Percentiles rank a stretch among this genome's conserved stretches.
These are phyloP conservation scores for Apostasia ramifera DNA, from an alignment of 106 monocot genomes.

Conservation along the genomic window DNA sequence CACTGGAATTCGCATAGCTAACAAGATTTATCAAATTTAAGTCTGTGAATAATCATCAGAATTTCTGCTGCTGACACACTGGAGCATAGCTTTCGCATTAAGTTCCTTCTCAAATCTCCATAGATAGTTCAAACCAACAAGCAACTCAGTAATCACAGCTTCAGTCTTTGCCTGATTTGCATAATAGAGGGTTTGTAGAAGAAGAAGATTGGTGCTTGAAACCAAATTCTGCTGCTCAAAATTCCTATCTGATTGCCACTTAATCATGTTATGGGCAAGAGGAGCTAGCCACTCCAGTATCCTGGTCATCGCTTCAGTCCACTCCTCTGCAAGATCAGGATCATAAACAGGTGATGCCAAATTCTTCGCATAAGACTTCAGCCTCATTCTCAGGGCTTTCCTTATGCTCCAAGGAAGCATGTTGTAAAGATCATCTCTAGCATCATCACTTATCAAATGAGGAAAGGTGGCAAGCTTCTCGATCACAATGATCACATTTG, in stretches of 20 bases:
- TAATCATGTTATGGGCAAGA: conserved; percentile 68
- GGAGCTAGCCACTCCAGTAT: conserved; percentile 71
- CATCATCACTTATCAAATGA: conserved; percentile 31
- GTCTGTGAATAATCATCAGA: too few species aligned
- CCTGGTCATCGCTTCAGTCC: conserved; percentile 43
- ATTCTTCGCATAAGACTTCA: conserved; percentile 1
- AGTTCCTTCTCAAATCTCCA: conserved; percentile 40
- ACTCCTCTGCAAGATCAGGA: conserved; percentile 41
- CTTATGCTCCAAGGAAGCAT: conserved; percentile 51
- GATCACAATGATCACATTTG: conserved; percentile 39
- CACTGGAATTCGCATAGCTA: too few species aligned
- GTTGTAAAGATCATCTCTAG: conserved; percentile 52
- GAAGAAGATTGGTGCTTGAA: conserved; percentile 39
- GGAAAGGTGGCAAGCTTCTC: conserved; percentile 46
- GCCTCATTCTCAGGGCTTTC: conserved; percentile 24
- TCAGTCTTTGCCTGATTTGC: conserved; percentile 61
- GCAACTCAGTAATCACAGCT: conserved; percentile 53
- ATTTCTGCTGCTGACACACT: too few species aligned
- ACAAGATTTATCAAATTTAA: too few species aligned
- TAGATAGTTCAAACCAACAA: conserved; percentile 29
- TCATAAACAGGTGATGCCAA: conserved; percentile 18
- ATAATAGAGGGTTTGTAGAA: conserved; percentile 69
- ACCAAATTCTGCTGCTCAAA: conserved; percentile 49
- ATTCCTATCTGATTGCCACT: conserved; percentile 70
- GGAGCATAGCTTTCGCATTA: conserved; percentile 4